Percentiles rank a stretch among this genome's conserved stretches.
Evolutionary conservation across 106 monocot species (phyloP).

Genomic region (Allium fistulosum): DNA sequence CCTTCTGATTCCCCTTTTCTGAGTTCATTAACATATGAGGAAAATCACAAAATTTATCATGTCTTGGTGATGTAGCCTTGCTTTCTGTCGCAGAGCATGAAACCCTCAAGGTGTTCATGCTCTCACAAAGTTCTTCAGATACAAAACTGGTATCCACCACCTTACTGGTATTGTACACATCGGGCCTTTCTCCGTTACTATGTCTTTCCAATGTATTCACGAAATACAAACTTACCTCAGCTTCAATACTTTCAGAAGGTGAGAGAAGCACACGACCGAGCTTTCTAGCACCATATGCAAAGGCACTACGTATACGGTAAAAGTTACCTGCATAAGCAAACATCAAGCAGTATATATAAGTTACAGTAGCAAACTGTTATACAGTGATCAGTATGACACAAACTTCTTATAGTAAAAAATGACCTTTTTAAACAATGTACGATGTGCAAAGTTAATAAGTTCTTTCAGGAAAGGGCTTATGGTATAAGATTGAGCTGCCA

Average conservation of each 20-base stretch:
- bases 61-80: neutral
- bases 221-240: conserved; percentile 60
- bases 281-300: conserved; percentile 78
- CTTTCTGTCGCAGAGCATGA: conserved; percentile 6
- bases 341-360: neutral
- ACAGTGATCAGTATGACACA: too few species aligned
- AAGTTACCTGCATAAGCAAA: conserved; percentile 49
- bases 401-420: too few species aligned
- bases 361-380: too few species aligned
- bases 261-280: conserved; percentile 52
- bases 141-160: conserved; percentile 3
- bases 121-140: conserved; percentile 10
- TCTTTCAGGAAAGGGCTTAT: neutral
- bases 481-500: too few species aligned
- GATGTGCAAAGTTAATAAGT: neutral
- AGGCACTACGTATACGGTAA: conserved; percentile 83
- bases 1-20: conserved; percentile 8
- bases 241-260: conserved; percentile 31
- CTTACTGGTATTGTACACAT: conserved; percentile 18
- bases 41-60: conserved; percentile 10
- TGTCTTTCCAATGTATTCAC: conserved; percentile 70
- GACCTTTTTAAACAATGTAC: neutral
- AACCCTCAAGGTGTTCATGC: conserved; percentile 16
- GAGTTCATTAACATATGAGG: conserved; percentile 11
- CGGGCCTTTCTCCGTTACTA: conserved; percentile 63